Evolutionary conservation across 139 green algal genomes (phyloP), one percentile per base, ranked within the genome.

Genomic region (Tetradesmus lagerheimii): DNA sequence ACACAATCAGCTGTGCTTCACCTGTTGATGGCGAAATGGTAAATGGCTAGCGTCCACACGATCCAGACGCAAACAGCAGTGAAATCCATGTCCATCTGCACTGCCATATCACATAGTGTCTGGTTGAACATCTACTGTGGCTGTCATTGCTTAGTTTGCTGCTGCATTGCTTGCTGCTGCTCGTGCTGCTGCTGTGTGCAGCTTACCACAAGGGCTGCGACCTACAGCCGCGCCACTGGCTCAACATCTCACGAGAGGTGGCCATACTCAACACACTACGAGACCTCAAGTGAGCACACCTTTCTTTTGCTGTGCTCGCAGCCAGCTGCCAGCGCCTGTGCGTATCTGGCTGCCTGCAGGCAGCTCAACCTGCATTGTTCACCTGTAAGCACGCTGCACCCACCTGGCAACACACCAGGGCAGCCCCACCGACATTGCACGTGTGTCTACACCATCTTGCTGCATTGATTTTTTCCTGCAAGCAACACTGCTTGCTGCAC

Each of bases 181-280:
- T n/a, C n/a, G 20, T 76, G 1, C 14, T 23, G 71, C 71, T 79
- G 31, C 71, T 79, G 71, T n/a, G n/a, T n/a, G 53, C 83, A 88
- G 83, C 71, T 4, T 90, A 90, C 75, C 86, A 90, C 75, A 90
- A 90, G 75, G 34, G 18, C 23, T 78, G 50, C 25, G 35, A 43
- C 64, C 47, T 90, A 50, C 86, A 85, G 34, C 47, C 8, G 14
- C 34, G 86, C 11, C 86, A 90, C 53, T 82, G 47, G 71, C 45
- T 85, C 23, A 90, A 90, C 47, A 83, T 90, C 74, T 37, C 47
- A 2, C 62, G 86, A 8, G 86, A 90, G 75, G 75, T 90, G 43
- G 74, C 74, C 43, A 50, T 85, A 14, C 76, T 82, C 20, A 82
- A 31, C 34, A 16, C 16, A 9, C 75, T 90, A 34, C 31, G 37